These are phyloP conservation scores for Trichoderma polysporum DNA, from an alignment of 2,329 filamentous ascomycete genomes.

Conservation along the genomic window DNA sequence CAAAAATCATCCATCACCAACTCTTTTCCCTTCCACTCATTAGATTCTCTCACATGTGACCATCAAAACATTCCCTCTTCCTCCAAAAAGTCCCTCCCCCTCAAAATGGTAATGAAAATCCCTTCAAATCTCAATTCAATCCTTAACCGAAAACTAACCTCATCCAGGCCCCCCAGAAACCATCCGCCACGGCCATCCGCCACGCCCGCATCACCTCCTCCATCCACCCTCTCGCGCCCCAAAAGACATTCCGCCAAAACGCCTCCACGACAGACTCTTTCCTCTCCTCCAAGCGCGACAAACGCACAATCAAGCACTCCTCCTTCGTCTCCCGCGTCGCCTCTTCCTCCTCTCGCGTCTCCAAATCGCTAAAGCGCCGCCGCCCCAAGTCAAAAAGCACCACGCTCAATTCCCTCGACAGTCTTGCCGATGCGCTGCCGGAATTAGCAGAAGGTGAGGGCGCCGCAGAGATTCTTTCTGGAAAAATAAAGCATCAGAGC, in stretches of 20 bases:
- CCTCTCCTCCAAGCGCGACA: conserved; percentile 75
- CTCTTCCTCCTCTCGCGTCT: conserved; percentile 46
- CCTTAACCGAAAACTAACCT: not conserved
- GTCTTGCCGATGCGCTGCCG: conserved; percentile 78
- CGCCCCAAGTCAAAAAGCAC: conserved; percentile 57
- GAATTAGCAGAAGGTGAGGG: conserved; percentile 51
- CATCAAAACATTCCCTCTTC: not conserved
- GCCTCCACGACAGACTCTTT: conserved; percentile 58
- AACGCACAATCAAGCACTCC: conserved; percentile 77
- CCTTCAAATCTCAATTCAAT: accelerated
- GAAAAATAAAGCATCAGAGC: conserved; percentile 71
- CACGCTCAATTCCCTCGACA: conserved; percentile 75
- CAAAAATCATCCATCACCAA: conserved; percentile 7
- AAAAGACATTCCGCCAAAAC: conserved; percentile 52
- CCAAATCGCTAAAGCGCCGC: conserved; percentile 22
- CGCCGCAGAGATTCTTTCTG: conserved; percentile 45
- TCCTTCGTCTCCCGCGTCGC: conserved; percentile 74
- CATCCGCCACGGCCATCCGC: conserved; percentile 57
- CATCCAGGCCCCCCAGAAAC: conserved; percentile 45
- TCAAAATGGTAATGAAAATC: conserved; percentile 19
- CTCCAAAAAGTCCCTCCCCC: not conserved
- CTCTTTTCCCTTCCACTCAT: not conserved
- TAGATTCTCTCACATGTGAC: not conserved
- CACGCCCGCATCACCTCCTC: conserved; percentile 50
- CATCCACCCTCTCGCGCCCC: conserved; percentile 51